Conservation (phyloP, 345 rosid species). For the Lepidium didymum region DNA sequence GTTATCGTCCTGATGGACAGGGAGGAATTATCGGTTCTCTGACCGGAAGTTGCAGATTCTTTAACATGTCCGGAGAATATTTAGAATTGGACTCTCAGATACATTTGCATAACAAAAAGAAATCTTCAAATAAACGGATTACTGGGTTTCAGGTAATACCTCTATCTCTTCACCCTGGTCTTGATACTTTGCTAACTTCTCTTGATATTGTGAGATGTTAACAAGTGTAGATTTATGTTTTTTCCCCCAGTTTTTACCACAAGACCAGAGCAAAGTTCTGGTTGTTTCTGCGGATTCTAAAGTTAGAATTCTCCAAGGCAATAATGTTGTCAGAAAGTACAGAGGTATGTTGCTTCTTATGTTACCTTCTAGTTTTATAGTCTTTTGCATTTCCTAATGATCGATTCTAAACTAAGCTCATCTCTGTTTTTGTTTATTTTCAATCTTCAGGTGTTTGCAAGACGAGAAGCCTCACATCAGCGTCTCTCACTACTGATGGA, state of each 20-base stretch:
- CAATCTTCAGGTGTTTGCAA: slow-evolving; percentile 37
- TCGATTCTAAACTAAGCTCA: not conserved
- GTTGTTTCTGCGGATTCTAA: slow-evolving; percentile 82
- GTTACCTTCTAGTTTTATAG: not conserved
- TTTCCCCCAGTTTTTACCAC: slow-evolving; percentile 53
- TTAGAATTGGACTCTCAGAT: slow-evolving; percentile 69
- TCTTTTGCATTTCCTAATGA: not conserved
- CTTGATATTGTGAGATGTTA: not conserved
- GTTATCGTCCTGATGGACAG: slow-evolving; percentile 79
- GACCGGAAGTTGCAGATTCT: slow-evolving; percentile 53
- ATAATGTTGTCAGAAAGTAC: slow-evolving; percentile 55
- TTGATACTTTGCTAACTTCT: not conserved
- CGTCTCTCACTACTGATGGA: slow-evolving; percentile 65
- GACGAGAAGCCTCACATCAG: slow-evolving; percentile 51
- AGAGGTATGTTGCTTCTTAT: slow-evolving; percentile 36
- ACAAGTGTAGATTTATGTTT: not conserved
- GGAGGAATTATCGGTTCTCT: slow-evolving; percentile 53
- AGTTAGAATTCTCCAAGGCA: slow-evolving; percentile 76
- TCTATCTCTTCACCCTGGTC: not conserved
- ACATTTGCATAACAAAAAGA: slow-evolving; percentile 56
- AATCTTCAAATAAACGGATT: slow-evolving; percentile 59
- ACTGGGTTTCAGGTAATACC: slow-evolving; percentile 65
- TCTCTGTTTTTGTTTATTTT: not conserved
- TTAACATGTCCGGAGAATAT: slow-evolving; percentile 45
- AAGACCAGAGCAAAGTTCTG: slow-evolving; percentile 65